Base-by-base conservation (phyloP, 305 asterid genomes). In the Andrographis paniculata region DNA sequence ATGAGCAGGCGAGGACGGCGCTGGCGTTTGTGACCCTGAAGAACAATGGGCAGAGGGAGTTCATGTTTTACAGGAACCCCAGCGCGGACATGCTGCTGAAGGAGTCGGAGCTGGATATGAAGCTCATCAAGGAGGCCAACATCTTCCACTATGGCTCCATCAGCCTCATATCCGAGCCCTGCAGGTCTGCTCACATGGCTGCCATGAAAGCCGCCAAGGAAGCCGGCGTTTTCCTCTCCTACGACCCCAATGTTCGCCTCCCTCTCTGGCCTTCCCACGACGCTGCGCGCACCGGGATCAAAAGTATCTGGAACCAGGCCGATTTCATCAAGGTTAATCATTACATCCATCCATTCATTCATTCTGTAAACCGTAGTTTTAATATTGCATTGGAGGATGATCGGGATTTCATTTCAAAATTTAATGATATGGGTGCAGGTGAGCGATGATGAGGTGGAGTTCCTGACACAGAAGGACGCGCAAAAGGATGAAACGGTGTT, bases 251-350 rank as follows among this genome's bases (percentile, higher is more conserved):
- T 38, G 84, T 80, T 39, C 62, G 88, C 30, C 67, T 80, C 21
- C 88, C 93, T 0, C 68, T 84, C 14, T 84, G 93, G 93, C 59
- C 83, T 0, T 80, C 94, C 0, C 73, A 71, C 1, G 65, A 71
- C 28, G 79, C 71, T 50, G 95, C 95, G 0, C 74, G 74, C 1
- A 51, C 61, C 27, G 81, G 78, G 55, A 84, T 84, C 14, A 33
- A 67, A 88, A 84, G 95, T 74, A 84, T 84, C 0, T 84, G 95
- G 95, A 63, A 78, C 9, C 71, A 64, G 52, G 93, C 95, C 0
- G 93, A 84, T 21, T 57, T 84, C 37, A 84, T 84, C 70, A 84
- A 84, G 68, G 76, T 84, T 6, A 80, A 85, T 9, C n/a, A n/a
- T n/a, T n/a, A n/a, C n/a, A n/a, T n/a, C n/a, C n/a, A n/a, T n/a